phyloP scores from a whole-genome alignment of 164 flowering plant genomes.

The Annona cherimola region DNA sequence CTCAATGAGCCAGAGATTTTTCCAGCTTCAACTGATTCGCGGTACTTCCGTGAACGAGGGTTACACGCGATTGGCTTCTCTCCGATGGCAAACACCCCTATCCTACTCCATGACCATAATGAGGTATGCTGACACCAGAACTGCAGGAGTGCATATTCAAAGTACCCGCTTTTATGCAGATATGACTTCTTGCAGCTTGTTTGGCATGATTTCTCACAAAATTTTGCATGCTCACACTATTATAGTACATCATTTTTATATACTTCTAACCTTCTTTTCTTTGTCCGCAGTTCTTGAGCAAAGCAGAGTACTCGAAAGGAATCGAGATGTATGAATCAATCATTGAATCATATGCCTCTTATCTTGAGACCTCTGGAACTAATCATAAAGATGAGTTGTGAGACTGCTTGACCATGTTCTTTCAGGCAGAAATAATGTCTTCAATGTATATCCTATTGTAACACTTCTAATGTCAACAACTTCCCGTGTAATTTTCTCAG shows the following conservation, averaged over 20 bases:
- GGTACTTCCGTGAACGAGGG: slow-evolving; percentile 60
- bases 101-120: slow-evolving; percentile 88
- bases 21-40: slow-evolving; percentile 93
- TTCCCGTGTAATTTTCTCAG: too few relatives aligned
- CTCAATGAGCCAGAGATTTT: slow-evolving; percentile 78
- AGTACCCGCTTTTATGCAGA: too few relatives aligned
- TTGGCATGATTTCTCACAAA: too few relatives aligned
- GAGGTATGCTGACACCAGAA: slow-evolving; percentile 73
- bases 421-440: too few relatives aligned
- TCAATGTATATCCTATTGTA: too few relatives aligned
- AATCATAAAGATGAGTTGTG: slow-evolving; percentile 58
- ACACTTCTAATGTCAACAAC: too few relatives aligned
- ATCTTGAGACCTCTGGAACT: slow-evolving; percentile 24
- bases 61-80: slow-evolving; percentile 95
- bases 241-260: background rate
- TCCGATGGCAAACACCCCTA: slow-evolving; percentile 88
- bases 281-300: slow-evolving; percentile 65
- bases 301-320: slow-evolving; percentile 85
- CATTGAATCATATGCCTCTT: slow-evolving; percentile 70
- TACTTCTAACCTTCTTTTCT: background rate
- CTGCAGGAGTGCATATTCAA: background rate
- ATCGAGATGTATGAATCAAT: slow-evolving; percentile 72
- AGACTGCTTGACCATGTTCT: too few relatives aligned
- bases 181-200: too few relatives aligned
- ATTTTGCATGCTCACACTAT: background rate